Evolutionary conservation across 2,329 filamentous ascomycete species (phyloP).

Genomic region (Ophiognomonia clavigignenti-juglandacearum): DNA sequence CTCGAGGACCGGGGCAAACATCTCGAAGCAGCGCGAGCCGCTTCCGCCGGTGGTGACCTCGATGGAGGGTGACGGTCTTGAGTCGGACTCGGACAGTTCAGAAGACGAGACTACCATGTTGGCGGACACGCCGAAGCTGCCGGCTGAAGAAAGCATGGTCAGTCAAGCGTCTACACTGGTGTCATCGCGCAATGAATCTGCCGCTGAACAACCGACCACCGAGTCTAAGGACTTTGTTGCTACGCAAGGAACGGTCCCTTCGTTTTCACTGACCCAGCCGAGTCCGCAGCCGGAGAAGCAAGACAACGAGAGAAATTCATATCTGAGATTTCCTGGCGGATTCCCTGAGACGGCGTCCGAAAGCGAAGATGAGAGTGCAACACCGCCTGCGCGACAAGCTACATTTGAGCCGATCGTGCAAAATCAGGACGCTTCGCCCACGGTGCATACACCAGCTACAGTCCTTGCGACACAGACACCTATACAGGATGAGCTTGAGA

Average conservation of each 20-base stretch:
- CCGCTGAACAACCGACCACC: neutral
- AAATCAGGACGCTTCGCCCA: constrained; percentile 13
- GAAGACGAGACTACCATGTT: constrained; percentile 32
- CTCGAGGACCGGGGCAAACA: constrained; percentile 50
- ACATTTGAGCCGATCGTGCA: constrained; percentile 21
- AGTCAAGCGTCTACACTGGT: constrained; percentile 16
- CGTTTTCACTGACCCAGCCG: constrained; percentile 40
- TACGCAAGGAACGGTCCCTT: constrained; percentile 28
- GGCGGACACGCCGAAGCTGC: constrained; percentile 17
- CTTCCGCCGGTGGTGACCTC: constrained; percentile 67
- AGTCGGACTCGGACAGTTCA: constrained; percentile 50
- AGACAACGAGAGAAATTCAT: constrained; percentile 25
- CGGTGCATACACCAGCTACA: constrained; percentile 18
- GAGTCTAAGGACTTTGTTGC: constrained; percentile 16
- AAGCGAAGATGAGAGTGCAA: constrained; percentile 2
- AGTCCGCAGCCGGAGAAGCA: constrained; percentile 30
- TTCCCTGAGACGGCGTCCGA: constrained; percentile 44
- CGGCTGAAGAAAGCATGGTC: constrained; percentile 15
- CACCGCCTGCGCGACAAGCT: constrained; percentile 7
- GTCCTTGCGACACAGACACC: constrained; percentile 20
- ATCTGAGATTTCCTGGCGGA: constrained; percentile 52
- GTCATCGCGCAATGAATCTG: constrained; percentile 1
- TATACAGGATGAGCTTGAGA: constrained; percentile 33
- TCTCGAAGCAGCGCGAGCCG: constrained; percentile 56
- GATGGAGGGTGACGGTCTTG: constrained; percentile 60